These are phyloP conservation scores for Kickxella alabastrina DNA, from an alignment of 192 early-diverging fungal species.

Conservation along the genomic window DNA sequence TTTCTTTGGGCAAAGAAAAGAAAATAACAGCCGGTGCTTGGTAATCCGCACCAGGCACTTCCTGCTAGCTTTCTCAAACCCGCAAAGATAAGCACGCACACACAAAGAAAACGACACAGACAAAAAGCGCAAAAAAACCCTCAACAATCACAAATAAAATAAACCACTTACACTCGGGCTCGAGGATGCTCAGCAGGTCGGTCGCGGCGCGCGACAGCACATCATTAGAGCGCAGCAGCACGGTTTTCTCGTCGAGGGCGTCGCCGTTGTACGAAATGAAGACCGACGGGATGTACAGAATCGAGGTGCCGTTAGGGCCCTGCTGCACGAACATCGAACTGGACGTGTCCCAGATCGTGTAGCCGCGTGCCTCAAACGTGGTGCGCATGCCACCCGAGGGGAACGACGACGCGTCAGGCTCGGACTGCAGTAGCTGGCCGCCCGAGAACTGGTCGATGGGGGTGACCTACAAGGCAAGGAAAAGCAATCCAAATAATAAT, in stretches of 20 bases:
- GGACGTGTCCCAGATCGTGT: slow-evolving; percentile 98
- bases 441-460: slow-evolving; percentile 97
- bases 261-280: slow-evolving; percentile 99
- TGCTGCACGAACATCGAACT: slow-evolving; percentile 94
- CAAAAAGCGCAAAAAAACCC: neutral
- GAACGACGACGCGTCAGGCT: slow-evolving; percentile 99
- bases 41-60: too few species aligned
- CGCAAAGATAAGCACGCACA: too few species aligned
- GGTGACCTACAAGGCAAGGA: slow-evolving; percentile 57
- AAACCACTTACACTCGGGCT: slow-evolving; percentile 55
- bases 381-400: slow-evolving; percentile 96
- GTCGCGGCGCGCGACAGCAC: slow-evolving; percentile 76
- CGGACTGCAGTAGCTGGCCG: slow-evolving; percentile 93
- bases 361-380: slow-evolving; percentile 99
- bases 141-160: neutral
- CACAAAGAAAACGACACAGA: neutral
- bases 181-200: slow-evolving; percentile 76
- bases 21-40: too few species aligned
- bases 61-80: too few species aligned
- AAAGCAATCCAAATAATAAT: too few species aligned
- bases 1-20: too few species aligned
- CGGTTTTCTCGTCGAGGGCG: slow-evolving; percentile 98
- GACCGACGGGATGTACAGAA: slow-evolving; percentile 96
- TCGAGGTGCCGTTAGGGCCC: slow-evolving; percentile 86
- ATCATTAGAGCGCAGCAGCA: slow-evolving; percentile 88